Percentiles rank a stretch among this genome's conserved stretches.
Evolutionary conservation across 2,329 filamentous ascomycete species (phyloP).

Genomic region (Orbilia ellipsospora): DNA sequence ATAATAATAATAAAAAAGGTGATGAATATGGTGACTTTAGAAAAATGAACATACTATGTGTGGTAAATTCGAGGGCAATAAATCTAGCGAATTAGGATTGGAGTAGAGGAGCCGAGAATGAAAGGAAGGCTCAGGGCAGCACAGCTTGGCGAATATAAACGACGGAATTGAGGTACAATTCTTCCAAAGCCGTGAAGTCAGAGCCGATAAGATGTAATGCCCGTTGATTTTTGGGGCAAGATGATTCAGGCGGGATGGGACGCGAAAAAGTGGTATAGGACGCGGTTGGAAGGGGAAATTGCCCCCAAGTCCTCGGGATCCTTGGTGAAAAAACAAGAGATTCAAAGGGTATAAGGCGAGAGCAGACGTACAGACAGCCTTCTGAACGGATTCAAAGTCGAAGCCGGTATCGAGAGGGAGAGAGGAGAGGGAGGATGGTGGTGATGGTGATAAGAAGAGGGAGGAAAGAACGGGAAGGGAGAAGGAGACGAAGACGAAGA

Average conservation of each 20-base stretch:
- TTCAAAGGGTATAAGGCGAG: neutral
- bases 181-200: neutral
- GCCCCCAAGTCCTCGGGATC: neutral
- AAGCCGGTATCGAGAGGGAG: neutral
- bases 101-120: neutral
- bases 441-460: conserved; percentile 9
- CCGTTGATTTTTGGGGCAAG: neutral
- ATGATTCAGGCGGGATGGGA: conserved; percentile 11
- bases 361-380: neutral
- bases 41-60: neutral
- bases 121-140: neutral
- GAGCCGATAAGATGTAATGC: neutral
- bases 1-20: neutral
- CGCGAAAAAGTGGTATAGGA: conserved; percentile 53
- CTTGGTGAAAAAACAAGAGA: neutral
- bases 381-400: neutral
- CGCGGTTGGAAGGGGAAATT: conserved; percentile 27
- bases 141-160: conserved; percentile 8
- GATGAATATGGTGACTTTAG: too few species aligned
- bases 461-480: neutral
- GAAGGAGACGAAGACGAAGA: conserved; percentile 19
- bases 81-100: neutral
- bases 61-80: neutral
- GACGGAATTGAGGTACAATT: neutral
- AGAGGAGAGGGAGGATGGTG: neutral